Base-by-base conservation (phyloP, 129 eudicot species). In the Mikania micrantha region DNA sequence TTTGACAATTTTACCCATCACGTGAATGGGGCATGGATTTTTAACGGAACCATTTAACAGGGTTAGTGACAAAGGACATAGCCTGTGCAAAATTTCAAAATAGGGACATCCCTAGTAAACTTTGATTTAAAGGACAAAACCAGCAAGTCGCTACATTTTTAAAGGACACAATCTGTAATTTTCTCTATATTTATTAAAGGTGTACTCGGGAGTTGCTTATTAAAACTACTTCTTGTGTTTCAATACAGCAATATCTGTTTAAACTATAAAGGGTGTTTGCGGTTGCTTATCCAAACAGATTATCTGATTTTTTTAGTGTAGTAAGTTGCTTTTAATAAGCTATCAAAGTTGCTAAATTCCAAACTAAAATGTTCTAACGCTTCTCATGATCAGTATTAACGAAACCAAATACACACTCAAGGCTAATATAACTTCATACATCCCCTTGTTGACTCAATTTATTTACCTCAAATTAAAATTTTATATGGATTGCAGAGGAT, bases 401-500 rank as follows among this genome's bases (percentile, higher is more conserved):
- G 47, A 41, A 41, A 41, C 47, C 47, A 41, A 12, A 41, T 41
- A 41, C 47, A 41, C 13, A 41, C 17, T 47, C 5, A 21, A 16
- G 52, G 9, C 52, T 21, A 16, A 0, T 10, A 50, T 47, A 8
- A 58, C 1, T 48, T 27, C 38, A 58, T 45, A 40, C 35, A 47
- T 42, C 40, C 11, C 4, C 22, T 17, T 42, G 16, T 29, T 68
- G 22, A 8, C 17, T 56, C 36, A 41, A 21, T 54, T 31, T 53
- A 54, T 21, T 19, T 19, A 29, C 38, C 6, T 41, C 7, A 17
- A 34, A 39, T 22, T 62, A 50, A 41, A 16, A 16, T 16, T 24
- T 78, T 15, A 53, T 60, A 56, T 77, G 74, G 63, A 68, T 45
- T 69, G 61, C 59, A 93, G 99, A 83, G 82, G 90, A 93, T 77